These are phyloP conservation scores for Neonectria punicea DNA, from an alignment of 2,329 filamentous ascomycete species.

Conservation along the genomic window DNA sequence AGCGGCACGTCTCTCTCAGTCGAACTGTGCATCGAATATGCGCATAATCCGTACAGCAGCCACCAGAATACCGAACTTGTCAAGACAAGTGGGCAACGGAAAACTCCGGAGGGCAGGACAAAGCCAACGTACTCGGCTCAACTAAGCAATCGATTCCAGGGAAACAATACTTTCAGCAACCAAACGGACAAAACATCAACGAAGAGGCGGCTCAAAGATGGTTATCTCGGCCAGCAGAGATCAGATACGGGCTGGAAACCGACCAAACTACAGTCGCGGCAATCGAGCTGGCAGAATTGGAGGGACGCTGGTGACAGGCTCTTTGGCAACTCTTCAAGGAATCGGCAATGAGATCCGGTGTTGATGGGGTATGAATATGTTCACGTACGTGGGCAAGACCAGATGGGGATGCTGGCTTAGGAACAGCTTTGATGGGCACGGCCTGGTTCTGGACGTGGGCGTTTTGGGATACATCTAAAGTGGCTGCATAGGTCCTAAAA, in stretches of 20 bases:
- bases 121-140: conserved; percentile 26
- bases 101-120: conserved; percentile 16
- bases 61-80: conserved; percentile 4
- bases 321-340: conserved; percentile 32
- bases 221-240: conserved; percentile 6
- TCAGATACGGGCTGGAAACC: conserved; percentile 22
- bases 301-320: conserved; percentile 38
- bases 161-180: conserved; percentile 13
- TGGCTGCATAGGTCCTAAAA: background rate
- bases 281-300: conserved; percentile 37
- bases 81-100: conserved; percentile 8
- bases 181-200: background rate
- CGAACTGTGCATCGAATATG: conserved; percentile 1
- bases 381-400: background rate
- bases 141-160: conserved; percentile 23
- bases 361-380: background rate
- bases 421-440: background rate
- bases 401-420: background rate
- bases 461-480: background rate
- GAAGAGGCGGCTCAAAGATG: conserved; percentile 6
- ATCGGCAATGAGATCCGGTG: conserved; percentile 14
- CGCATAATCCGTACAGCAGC: conserved; percentile 16
- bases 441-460: background rate
- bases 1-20: conserved; percentile 8
- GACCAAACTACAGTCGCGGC: conserved; percentile 26